A percentile compares a stretch with the other conserved stretches of the same genome.
Conservation (phyloP, 768 basidiomycete genomes). For the Rhodotorula toruloides region DNA sequence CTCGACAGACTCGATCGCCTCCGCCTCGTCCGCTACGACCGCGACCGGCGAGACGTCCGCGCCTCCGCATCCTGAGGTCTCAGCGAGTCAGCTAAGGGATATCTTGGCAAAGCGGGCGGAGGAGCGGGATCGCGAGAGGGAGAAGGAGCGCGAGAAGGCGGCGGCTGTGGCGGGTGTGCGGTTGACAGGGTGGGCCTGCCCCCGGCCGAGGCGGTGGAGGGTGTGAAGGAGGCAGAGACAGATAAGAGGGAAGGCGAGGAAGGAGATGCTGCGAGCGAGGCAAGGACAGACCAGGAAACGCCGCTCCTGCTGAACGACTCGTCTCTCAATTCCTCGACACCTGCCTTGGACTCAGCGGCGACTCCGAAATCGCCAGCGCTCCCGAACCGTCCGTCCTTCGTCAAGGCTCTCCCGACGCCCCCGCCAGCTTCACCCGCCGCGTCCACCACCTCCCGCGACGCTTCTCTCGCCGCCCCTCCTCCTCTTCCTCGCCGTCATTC, state of each 20-base stretch:
- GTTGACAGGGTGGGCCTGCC: too few species aligned
- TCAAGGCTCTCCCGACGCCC: not conserved
- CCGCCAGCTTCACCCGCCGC: not conserved
- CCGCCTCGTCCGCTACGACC: not conserved
- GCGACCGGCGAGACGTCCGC: not conserved
- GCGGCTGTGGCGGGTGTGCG: too few species aligned
- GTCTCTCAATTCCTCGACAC: not conserved
- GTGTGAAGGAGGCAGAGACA: not conserved
- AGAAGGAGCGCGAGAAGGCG: not conserved
- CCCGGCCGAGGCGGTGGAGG: not conserved
- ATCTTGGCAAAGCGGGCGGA: conserved; percentile 24
- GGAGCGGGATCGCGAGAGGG: conserved; percentile 23
- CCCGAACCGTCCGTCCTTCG: conserved; percentile 1
- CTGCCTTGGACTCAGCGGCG: not conserved
- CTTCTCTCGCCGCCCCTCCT: not conserved
- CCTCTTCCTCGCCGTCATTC: not conserved
- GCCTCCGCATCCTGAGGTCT: too few species aligned
- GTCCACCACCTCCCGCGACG: not conserved
- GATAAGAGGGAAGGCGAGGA: not conserved
- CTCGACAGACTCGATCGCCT: too few species aligned
- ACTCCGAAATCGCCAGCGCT: not conserved
- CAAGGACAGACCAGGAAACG: not conserved
- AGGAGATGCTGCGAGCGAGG: not conserved
- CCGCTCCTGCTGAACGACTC: conserved; percentile 3
- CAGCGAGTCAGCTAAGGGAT: conserved; percentile 20